phyloP scores from a whole-genome alignment of 192 early-diverging fungal species.

The Gonapodya prolifera region DNA sequence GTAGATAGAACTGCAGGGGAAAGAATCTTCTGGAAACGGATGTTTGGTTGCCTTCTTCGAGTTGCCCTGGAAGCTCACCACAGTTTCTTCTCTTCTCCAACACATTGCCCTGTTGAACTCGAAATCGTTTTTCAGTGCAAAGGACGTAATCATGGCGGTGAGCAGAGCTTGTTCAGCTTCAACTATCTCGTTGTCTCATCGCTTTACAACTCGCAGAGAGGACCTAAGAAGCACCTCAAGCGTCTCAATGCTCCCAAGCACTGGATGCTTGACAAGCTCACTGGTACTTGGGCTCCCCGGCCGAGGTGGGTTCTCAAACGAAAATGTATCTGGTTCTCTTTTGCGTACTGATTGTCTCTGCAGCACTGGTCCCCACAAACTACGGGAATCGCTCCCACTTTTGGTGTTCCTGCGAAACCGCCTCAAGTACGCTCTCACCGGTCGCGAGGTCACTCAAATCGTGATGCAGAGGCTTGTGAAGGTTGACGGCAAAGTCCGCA shows the following conservation, averaged over 20 bases:
- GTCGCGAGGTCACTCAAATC: conserved; percentile 90
- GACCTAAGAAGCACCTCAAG: conserved; percentile 99
- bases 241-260: conserved; percentile 96
- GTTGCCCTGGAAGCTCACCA: too few relatives aligned
- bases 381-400: conserved; percentile 96
- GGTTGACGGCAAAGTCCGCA: conserved; percentile 98
- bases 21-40: too few relatives aligned
- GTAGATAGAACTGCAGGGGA: too few relatives aligned
- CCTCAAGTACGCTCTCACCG: conserved; percentile 97
- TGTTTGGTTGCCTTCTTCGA: too few relatives aligned
- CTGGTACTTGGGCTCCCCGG: conserved; percentile 65
- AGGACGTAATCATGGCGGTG: too few relatives aligned
- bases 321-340: neutral
- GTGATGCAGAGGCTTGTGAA: conserved; percentile 98
- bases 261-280: conserved; percentile 99
- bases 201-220: too few relatives aligned
- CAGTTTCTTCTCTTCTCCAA: too few relatives aligned
- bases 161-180: too few relatives aligned
- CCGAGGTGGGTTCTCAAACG: neutral
- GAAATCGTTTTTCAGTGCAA: too few relatives aligned
- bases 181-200: too few relatives aligned
- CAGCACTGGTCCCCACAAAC: conserved; percentile 92
- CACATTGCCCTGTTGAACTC: too few relatives aligned
- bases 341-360: neutral
- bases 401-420: conserved; percentile 98